phyloP scores from a whole-genome alignment of 2,329 filamentous ascomycete genomes.

The Pestalotiopsis sp. region DNA sequence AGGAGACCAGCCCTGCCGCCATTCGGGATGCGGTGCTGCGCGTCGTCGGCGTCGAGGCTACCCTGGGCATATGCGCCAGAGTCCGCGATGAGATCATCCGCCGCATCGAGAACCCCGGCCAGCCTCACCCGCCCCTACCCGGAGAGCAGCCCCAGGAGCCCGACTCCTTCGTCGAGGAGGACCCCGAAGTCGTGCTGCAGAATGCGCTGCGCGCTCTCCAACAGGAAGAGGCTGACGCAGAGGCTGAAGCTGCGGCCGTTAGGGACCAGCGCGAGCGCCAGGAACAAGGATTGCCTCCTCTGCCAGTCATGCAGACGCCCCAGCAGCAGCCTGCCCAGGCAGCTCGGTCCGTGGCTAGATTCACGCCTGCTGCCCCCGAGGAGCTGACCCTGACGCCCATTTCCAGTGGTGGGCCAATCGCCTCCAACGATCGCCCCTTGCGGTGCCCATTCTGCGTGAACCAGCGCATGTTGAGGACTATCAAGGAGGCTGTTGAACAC shows the following conservation, averaged over 20 bases:
- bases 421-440: conserved; percentile 50
- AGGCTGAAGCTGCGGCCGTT: conserved; percentile 57
- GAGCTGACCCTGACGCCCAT: conserved; percentile 58
- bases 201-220: conserved; percentile 62
- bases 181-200: conserved; percentile 61
- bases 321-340: conserved; percentile 18
- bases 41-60: conserved; percentile 57
- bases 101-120: conserved; percentile 39
- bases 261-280: conserved; percentile 55
- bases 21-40: conserved; percentile 61
- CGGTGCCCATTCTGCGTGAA: conserved; percentile 66
- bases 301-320: conserved; percentile 30
- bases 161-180: conserved; percentile 46
- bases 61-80: conserved; percentile 55
- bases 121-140: conserved; percentile 30
- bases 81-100: conserved; percentile 62
- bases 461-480: conserved; percentile 60
- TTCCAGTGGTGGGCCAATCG: conserved; percentile 49
- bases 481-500: conserved; percentile 66
- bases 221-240: conserved; percentile 61
- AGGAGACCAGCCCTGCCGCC: conserved; percentile 61
- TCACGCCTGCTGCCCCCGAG: conserved; percentile 33
- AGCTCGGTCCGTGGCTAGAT: conserved; percentile 22
- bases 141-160: conserved; percentile 25
- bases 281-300: conserved; percentile 41